Conservation (phyloP, 2,329 filamentous ascomycete genomes). For the Colletotrichum spinosum region DNA sequence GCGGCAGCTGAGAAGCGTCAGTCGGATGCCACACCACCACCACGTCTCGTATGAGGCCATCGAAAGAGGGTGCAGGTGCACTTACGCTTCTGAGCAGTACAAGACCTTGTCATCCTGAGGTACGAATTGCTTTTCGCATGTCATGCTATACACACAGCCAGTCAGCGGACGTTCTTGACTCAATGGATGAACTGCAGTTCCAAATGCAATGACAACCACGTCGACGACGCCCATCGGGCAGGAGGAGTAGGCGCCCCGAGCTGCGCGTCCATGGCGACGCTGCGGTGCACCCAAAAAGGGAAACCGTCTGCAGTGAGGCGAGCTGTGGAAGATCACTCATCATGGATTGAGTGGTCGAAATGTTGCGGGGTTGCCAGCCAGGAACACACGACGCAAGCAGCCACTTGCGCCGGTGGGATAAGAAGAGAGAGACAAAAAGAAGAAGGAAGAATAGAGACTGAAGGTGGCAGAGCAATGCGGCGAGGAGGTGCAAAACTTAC, state of each 20-base stretch:
- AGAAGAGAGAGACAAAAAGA: conserved; percentile 23
- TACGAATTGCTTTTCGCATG: conserved; percentile 74
- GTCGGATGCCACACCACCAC: not conserved
- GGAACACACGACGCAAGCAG: conserved; percentile 24
- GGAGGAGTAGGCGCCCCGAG: conserved; percentile 33
- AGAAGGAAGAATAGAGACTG: conserved; percentile 11
- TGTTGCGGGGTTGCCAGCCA: conserved; percentile 26
- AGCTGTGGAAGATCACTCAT: conserved; percentile 29
- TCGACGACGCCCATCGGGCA: conserved; percentile 16
- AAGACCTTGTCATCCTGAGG: conserved; percentile 67
- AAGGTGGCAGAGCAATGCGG: conserved; percentile 18
- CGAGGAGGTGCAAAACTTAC: conserved; percentile 56
- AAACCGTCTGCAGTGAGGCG: conserved; percentile 27
- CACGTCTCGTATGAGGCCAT: not conserved
- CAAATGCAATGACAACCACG: conserved; percentile 28
- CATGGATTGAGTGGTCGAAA: not conserved
- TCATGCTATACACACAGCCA: conserved; percentile 62
- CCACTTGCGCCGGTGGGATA: conserved; percentile 14
- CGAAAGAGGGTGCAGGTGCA: conserved; percentile 37
- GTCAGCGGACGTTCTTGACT: conserved; percentile 43
- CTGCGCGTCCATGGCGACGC: conserved; percentile 46
- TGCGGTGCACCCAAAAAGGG: conserved; percentile 43
- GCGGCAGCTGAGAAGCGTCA: conserved; percentile 58
- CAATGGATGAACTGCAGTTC: conserved; percentile 48
- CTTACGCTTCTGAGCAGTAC: conserved; percentile 74